A percentile compares a stretch with the other conserved stretches of the same genome.
phyloP scores from a whole-genome alignment of 2,329 filamentous ascomycete species.

The Leptosphaerulina australis region DNA sequence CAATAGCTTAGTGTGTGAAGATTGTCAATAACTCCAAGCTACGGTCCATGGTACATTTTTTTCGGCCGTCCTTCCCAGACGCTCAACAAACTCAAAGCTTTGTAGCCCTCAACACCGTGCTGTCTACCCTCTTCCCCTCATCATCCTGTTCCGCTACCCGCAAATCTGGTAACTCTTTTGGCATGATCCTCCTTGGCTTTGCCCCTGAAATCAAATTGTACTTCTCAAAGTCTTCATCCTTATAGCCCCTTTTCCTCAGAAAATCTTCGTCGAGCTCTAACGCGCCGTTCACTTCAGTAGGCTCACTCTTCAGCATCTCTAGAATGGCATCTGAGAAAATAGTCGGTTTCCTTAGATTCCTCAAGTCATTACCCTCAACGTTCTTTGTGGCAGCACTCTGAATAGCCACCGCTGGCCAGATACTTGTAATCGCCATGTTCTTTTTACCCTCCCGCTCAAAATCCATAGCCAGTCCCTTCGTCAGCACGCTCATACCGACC shows the following conservation, averaged over 20 bases:
- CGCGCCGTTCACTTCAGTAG: conserved; percentile 69
- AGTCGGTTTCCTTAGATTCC: conserved; percentile 68
- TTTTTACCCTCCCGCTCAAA: conserved; percentile 68
- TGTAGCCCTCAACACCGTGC: conserved; percentile 48
- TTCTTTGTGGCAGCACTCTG: conserved; percentile 74
- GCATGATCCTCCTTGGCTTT: conserved; percentile 78
- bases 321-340: conserved; percentile 83
- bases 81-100: conserved; percentile 19
- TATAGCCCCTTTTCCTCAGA: conserved; percentile 63
- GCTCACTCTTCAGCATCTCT: conserved; percentile 68
- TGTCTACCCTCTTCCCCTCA: conserved; percentile 75
- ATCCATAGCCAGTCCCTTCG: conserved; percentile 83
- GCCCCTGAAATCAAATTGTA: conserved; percentile 72
- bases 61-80: neutral
- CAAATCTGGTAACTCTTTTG: conserved; percentile 69
- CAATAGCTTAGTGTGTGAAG: conserved; percentile 47
- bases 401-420: conserved; percentile 83
- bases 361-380: conserved; percentile 52
- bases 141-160: conserved; percentile 79
- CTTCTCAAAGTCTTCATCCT: conserved; percentile 70
- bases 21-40: conserved; percentile 27
- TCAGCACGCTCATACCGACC: conserved; percentile 80
- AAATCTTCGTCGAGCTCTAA: conserved; percentile 83
- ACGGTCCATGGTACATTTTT: neutral
- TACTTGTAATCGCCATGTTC: conserved; percentile 77